These are phyloP conservation scores for Cryptococcus sp. DNA, from an alignment of 1,284 basidiomycete species.

Conservation along the genomic window DNA sequence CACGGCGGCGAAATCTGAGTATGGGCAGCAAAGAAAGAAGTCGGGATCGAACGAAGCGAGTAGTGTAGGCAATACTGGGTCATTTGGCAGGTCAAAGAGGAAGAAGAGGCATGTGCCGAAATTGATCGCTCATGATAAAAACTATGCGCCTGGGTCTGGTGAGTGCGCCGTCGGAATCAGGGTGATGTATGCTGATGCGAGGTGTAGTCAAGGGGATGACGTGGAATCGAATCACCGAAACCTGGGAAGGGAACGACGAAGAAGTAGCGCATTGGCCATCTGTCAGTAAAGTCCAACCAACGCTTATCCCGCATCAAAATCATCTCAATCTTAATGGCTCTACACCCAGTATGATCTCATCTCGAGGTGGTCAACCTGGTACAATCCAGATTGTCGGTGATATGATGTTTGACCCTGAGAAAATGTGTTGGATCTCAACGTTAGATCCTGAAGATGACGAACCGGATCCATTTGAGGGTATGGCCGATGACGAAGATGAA, in stretches of 20 bases:
- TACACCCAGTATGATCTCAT: conserved; percentile 46
- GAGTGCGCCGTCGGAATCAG: too few species aligned
- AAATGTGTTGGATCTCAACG: conserved; percentile 90
- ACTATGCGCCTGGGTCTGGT: too few species aligned
- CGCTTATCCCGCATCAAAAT: conserved; percentile 84
- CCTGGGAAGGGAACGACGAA: conserved; percentile 96
- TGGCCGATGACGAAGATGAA: conserved; percentile 80
- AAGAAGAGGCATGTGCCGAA: too few species aligned
- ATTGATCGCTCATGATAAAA: too few species aligned
- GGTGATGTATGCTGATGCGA: too few species aligned
- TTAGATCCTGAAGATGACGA: conserved; percentile 82
- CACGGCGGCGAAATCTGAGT: not conserved
- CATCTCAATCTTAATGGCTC: conserved; percentile 52
- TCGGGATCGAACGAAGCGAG: not conserved
- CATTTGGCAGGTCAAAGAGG: too few species aligned
- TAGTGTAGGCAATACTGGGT: too few species aligned
- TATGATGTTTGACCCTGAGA: conserved; percentile 91
- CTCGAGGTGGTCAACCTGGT: not conserved
- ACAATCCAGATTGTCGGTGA: conserved; percentile 75
- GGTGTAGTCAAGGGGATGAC: conserved; percentile 58
- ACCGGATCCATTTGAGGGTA: conserved; percentile 82
- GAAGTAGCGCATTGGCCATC: conserved; percentile 84
- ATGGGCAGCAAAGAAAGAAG: not conserved
- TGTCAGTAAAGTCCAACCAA: conserved; percentile 76
- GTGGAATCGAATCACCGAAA: conserved; percentile 81